phyloP scores from a whole-genome alignment of 768 basidiomycete species.

The Cystobasidium ongulense region DNA sequence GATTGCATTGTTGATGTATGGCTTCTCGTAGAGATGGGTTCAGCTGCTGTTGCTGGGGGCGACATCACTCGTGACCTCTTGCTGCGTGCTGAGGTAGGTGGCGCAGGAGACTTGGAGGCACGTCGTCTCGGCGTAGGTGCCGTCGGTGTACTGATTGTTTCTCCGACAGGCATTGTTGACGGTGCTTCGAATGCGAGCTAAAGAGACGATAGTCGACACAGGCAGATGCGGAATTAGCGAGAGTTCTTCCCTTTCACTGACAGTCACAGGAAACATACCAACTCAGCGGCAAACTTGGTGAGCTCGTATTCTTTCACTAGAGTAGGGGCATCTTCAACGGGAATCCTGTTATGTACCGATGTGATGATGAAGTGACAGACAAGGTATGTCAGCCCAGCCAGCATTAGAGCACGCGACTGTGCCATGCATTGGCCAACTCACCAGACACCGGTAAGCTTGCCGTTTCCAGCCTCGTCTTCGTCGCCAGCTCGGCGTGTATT shows the following conservation, averaged over 20 bases:
- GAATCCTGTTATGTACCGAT: slow-evolving; percentile 33
- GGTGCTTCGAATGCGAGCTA: slow-evolving; percentile 11
- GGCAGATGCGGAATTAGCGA: not conserved
- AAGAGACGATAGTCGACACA: not conserved
- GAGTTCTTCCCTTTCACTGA: not conserved
- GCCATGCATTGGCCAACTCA: not conserved
- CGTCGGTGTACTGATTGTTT: slow-evolving; percentile 1
- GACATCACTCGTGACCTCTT: slow-evolving; percentile 21
- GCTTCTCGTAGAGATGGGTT: slow-evolving; percentile 2
- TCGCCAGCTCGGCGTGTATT: slow-evolving; percentile 10
- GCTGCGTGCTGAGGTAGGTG: slow-evolving; percentile 23
- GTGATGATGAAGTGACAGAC: not conserved
- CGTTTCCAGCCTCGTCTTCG: slow-evolving; percentile 8
- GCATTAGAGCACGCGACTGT: not conserved
- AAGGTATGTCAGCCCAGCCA: not conserved
- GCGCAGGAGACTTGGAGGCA: slow-evolving; percentile 18
- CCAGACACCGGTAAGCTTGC: slow-evolving; percentile 27
- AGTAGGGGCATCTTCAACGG: slow-evolving; percentile 24
- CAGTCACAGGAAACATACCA: slow-evolving; percentile 24
- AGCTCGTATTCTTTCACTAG: slow-evolving; percentile 39
- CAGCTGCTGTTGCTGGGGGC: not conserved
- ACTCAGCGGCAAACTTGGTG: slow-evolving; percentile 33
- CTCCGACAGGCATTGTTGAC: not conserved
- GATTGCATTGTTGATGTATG: not conserved
- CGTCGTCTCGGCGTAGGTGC: slow-evolving; percentile 18